A percentile compares a stretch with the other conserved stretches of the same genome.
These are phyloP conservation scores for Aspergillus haitiensis DNA, from an alignment of 495 filamentous ascomycete genomes.

Conservation along the genomic window DNA sequence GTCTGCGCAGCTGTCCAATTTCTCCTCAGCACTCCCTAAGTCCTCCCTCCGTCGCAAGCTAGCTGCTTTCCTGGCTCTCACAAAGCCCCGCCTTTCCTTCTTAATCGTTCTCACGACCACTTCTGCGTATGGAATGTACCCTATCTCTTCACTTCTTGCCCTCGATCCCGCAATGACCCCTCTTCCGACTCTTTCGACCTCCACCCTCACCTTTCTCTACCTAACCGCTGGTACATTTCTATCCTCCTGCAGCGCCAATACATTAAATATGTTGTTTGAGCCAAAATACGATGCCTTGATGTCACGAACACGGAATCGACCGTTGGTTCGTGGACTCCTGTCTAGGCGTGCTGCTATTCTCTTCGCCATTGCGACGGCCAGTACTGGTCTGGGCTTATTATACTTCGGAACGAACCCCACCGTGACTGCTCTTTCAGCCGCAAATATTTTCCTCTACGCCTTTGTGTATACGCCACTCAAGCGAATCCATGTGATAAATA, in stretches of 20 bases:
- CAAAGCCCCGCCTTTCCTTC: slow-evolving; percentile 91
- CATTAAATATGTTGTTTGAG: slow-evolving; percentile 96
- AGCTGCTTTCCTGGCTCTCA: slow-evolving; percentile 85
- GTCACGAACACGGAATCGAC: slow-evolving; percentile 85
- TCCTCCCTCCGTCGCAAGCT: slow-evolving; percentile 72
- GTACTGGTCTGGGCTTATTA: slow-evolving; percentile 64
- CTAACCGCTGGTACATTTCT: slow-evolving; percentile 87
- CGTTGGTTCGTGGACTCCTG: slow-evolving; percentile 81
- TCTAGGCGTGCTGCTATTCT: slow-evolving; percentile 69
- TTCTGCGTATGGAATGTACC: slow-evolving; percentile 89
- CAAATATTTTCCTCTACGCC: slow-evolving; percentile 87
- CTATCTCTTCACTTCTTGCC: slow-evolving; percentile 59
- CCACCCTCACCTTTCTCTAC: slow-evolving; percentile 86
- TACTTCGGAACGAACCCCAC: slow-evolving; percentile 95
- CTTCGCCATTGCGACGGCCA: slow-evolving; percentile 73
- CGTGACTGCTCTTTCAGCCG: slow-evolving; percentile 75
- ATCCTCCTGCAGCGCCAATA: slow-evolving; percentile 82
- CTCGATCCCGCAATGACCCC: slow-evolving; percentile 63
- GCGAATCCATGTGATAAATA: slow-evolving; percentile 82
- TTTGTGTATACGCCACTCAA: slow-evolving; percentile 93
- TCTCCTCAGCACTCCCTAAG: slow-evolving; percentile 66
- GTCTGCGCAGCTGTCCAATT: slow-evolving; percentile 72
- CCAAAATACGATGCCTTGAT: slow-evolving; percentile 87
- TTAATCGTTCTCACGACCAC: slow-evolving; percentile 90
- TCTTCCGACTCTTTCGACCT: slow-evolving; percentile 82